These are phyloP conservation scores for Chernovozyma sophiae-reginae DNA, from an alignment of 1,139 yeast species.

Conservation along the genomic window DNA sequence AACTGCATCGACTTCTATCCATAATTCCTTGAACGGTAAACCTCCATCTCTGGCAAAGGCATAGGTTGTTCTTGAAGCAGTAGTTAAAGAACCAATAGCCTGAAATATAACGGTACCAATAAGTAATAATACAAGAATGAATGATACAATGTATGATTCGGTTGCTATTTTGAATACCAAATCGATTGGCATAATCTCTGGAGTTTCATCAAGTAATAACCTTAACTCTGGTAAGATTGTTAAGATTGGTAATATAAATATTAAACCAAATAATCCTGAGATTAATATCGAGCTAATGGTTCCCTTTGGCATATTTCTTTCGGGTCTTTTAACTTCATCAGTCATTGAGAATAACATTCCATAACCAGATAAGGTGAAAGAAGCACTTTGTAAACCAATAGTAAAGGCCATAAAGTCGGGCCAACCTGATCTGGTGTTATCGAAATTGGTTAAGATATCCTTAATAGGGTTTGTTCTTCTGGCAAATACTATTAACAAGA, in stretches of 20 bases:
- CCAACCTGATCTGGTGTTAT: constrained; percentile 71
- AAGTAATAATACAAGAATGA: constrained; percentile 61
- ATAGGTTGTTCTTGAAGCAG: constrained; percentile 83
- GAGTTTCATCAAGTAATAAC: constrained; percentile 52
- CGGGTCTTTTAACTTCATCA: constrained; percentile 77
- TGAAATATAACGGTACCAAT: constrained; percentile 74
- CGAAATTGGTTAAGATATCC: constrained; percentile 63
- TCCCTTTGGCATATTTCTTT: constrained; percentile 74
- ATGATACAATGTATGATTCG: constrained; percentile 61
- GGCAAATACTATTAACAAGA: constrained; percentile 57
- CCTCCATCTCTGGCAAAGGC: constrained; percentile 91
- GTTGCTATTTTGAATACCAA: constrained; percentile 68
- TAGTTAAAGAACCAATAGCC: constrained; percentile 74
- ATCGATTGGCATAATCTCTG: constrained; percentile 63
- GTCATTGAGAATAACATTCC: constrained; percentile 80
- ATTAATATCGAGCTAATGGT: constrained; percentile 62
- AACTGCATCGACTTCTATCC: constrained; percentile 61
- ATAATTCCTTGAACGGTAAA: constrained; percentile 61
- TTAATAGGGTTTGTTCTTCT: constrained; percentile 56
- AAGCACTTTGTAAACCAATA: constrained; percentile 73
- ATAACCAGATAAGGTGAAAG: constrained; percentile 77
- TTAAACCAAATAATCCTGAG: constrained; percentile 63
- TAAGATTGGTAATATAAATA: constrained; percentile 67
- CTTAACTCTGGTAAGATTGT: constrained; percentile 66
- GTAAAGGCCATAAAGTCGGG: constrained; percentile 62